These are phyloP conservation scores for Teunomyces lycoperdinae DNA, from an alignment of 805 yeast genomes.

Conservation along the genomic window DNA sequence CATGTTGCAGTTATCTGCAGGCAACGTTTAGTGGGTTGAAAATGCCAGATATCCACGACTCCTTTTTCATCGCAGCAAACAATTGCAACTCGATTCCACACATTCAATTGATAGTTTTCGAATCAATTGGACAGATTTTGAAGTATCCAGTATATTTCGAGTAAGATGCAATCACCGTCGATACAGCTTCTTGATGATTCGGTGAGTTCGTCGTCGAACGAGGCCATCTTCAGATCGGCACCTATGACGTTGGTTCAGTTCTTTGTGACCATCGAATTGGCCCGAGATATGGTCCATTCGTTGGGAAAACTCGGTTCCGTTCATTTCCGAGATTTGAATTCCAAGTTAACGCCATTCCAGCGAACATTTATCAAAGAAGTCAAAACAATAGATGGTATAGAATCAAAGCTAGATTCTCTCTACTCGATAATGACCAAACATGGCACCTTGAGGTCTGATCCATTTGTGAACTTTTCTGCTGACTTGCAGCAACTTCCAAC, in stretches of 20 bases:
- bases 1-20: background rate
- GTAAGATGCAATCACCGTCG: constrained; percentile 1
- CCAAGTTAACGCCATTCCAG: constrained; percentile 43
- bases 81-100: background rate
- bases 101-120: background rate
- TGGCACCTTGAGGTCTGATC: constrained; percentile 24
- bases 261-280: constrained; percentile 46
- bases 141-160: background rate
- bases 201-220: constrained; percentile 10
- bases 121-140: background rate
- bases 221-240: constrained; percentile 46
- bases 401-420: constrained; percentile 27
- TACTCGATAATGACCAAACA: constrained; percentile 29
- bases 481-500: constrained; percentile 50
- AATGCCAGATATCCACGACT: constrained; percentile 4
- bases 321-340: constrained; percentile 49
- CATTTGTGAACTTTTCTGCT: constrained; percentile 31
- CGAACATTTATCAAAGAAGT: constrained; percentile 43
- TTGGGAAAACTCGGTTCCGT: constrained; percentile 40
- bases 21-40: background rate
- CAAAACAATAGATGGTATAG: constrained; percentile 34
- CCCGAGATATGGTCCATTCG: constrained; percentile 38
- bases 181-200: constrained; percentile 1
- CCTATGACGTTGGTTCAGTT: constrained; percentile 49
- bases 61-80: constrained; percentile 3